These are phyloP conservation scores for Amauroascus verrucosus DNA, from an alignment of 2,329 filamentous ascomycete species.

Conservation along the genomic window DNA sequence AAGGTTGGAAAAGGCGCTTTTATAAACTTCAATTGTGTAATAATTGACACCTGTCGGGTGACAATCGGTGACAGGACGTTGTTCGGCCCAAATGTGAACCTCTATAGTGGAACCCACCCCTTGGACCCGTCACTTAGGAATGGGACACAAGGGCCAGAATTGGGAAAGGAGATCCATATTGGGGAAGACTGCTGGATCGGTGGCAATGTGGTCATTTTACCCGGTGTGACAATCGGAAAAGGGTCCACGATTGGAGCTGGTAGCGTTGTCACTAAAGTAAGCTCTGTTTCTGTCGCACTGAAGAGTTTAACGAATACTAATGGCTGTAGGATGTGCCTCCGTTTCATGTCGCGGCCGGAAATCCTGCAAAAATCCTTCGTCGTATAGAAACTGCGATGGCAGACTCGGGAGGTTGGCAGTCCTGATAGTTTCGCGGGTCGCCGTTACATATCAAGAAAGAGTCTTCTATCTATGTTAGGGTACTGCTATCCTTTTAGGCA, in stretches of 20 bases:
- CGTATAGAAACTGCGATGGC: conserved; percentile 32
- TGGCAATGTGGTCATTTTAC: conserved; percentile 59
- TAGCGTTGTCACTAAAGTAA: conserved; percentile 69
- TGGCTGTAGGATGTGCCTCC: conserved; percentile 31
- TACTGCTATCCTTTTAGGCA: background rate
- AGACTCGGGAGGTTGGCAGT: conserved; percentile 11
- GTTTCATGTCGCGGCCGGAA: conserved; percentile 35
- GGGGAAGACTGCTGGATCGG: conserved; percentile 76
- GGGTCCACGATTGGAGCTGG: conserved; percentile 68
- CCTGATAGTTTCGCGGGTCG: background rate
- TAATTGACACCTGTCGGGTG: conserved; percentile 67
- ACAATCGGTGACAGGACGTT: conserved; percentile 67
- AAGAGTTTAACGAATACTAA: background rate
- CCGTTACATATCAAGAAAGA: background rate
- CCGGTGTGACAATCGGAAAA: conserved; percentile 67
- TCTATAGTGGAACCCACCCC: conserved; percentile 68
- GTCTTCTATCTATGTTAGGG: background rate
- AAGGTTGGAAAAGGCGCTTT: conserved; percentile 60
- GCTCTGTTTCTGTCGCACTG: background rate
- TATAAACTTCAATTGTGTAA: conserved; percentile 64
- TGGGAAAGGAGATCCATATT: conserved; percentile 61
- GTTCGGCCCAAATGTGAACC: conserved; percentile 64
- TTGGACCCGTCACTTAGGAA: conserved; percentile 64
- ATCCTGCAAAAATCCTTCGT: conserved; percentile 32
- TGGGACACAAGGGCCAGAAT: conserved; percentile 64